phyloP scores from a whole-genome alignment of 371 early-diverging fungal species.

The Apophysomyces elegans region DNA sequence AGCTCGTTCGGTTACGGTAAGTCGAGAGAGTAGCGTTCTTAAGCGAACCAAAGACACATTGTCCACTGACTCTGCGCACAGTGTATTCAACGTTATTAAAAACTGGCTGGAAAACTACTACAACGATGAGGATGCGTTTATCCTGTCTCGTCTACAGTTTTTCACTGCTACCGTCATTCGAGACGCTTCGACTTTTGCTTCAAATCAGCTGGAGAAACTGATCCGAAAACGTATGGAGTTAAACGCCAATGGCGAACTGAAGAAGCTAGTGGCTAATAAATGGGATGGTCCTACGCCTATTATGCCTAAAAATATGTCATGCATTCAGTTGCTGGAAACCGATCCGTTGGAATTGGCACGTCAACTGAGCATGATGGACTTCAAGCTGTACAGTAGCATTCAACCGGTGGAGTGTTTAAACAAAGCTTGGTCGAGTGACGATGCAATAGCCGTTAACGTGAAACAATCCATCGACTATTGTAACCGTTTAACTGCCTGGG shows the following conservation, averaged over 20 bases:
- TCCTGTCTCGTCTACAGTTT: slow-evolving; percentile 73
- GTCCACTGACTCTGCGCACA: slow-evolving; percentile 9
- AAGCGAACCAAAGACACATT: no score
- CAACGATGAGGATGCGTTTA: slow-evolving; percentile 70
- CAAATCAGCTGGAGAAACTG: slow-evolving; percentile 71
- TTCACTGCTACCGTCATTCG: slow-evolving; percentile 81
- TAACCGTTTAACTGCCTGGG: slow-evolving; percentile 78
- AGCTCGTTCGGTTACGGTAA: slow-evolving; percentile 79
- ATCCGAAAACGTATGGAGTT: slow-evolving; percentile 71
- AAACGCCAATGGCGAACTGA: slow-evolving; percentile 54
- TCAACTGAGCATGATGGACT: slow-evolving; percentile 91
- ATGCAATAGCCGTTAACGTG: slow-evolving; percentile 68
- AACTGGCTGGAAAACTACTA: slow-evolving; percentile 90
- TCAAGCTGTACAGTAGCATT: slow-evolving; percentile 78
- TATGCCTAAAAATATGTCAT: slow-evolving; percentile 66
- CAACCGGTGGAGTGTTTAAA: slow-evolving; percentile 85
- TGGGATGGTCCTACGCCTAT: slow-evolving; percentile 57
- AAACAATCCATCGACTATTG: slow-evolving; percentile 77
- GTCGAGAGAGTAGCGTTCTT: background rate
- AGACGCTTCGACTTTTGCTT: slow-evolving; percentile 71
- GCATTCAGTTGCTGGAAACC: slow-evolving; percentile 76
- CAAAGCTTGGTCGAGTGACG: slow-evolving; percentile 87
- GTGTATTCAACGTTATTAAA: slow-evolving; percentile 87
- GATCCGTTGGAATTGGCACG: slow-evolving; percentile 94
- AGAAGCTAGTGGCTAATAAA: slow-evolving; percentile 63